These are phyloP conservation scores for Talaromyces nanjingensis DNA, from an alignment of 495 filamentous ascomycete genomes.

Conservation along the genomic window DNA sequence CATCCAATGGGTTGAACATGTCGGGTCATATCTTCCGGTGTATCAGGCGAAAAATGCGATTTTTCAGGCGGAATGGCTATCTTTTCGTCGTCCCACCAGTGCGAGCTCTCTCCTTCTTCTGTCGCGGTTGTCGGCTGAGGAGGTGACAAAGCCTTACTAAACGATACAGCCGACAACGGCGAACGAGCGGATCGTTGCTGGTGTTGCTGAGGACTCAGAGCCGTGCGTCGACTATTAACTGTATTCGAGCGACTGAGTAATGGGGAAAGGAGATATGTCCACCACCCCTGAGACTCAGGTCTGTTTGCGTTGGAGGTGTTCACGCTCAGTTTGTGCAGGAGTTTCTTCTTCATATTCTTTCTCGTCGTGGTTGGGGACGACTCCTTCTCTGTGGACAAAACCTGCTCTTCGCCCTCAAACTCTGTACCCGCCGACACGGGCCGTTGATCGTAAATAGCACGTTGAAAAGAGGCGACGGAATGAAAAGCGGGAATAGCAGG, in stretches of 20 bases:
- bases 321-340: constrained; percentile 26
- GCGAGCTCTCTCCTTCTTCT: constrained; percentile 2
- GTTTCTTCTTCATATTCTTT: constrained; percentile 15
- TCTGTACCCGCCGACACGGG: constrained; percentile 44
- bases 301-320: constrained; percentile 41
- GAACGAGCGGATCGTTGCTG: constrained; percentile 14
- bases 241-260: constrained; percentile 48
- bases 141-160: not conserved
- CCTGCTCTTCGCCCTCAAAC: constrained; percentile 49
- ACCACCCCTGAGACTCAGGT: constrained; percentile 72
- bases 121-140: not conserved
- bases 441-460: constrained; percentile 14
- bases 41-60: constrained; percentile 32
- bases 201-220: constrained; percentile 22
- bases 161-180: constrained; percentile 20
- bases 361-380: not conserved
- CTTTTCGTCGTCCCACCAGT: constrained; percentile 30
- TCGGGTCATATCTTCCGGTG: constrained; percentile 11
- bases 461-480: constrained; percentile 18
- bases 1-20: not conserved
- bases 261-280: constrained; percentile 78
- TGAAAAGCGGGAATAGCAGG: constrained; percentile 52
- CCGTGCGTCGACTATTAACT: constrained; percentile 21
- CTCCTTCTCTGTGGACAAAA: constrained; percentile 10
- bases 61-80: constrained; percentile 12